Conservation (phyloP, 163 green algal genomes). For the Trebouxia gelatinosa region DNA sequence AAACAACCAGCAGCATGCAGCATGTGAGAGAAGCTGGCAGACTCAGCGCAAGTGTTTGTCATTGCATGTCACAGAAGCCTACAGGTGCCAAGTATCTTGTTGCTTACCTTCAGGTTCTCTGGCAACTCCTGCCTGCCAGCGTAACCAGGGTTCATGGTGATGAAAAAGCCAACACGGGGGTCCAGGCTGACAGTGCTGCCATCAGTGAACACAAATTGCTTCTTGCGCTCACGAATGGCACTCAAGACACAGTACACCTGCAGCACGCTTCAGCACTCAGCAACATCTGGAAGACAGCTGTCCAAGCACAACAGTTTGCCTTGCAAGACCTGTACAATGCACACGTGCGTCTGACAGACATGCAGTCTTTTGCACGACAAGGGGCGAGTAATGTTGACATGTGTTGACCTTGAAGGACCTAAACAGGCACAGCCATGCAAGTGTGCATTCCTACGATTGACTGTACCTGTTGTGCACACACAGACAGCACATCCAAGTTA, state of each 20-base stretch:
- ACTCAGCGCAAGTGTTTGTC: background rate
- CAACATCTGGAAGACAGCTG: background rate
- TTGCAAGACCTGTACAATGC: too few species aligned
- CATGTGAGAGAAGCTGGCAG: too few species aligned
- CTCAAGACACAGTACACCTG: constrained; percentile 89
- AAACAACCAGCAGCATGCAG: too few species aligned
- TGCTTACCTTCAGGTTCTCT: constrained; percentile 90
- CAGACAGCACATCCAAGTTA: constrained; percentile 93
- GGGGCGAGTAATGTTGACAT: too few species aligned
- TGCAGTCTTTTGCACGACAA: too few species aligned
- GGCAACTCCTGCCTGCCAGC: constrained; percentile 91
- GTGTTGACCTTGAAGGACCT: too few species aligned
- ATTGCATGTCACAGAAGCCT: too few species aligned
- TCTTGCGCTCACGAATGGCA: constrained; percentile 87
- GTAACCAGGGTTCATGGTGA: constrained; percentile 96
- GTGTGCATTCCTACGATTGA: too few species aligned
- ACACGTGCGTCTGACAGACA: too few species aligned
- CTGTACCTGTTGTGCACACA: constrained; percentile 90
- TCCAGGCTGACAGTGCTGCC: constrained; percentile 83
- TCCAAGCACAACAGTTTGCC: background rate
- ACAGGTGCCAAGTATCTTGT: too few species aligned
- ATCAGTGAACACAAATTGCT: constrained; percentile 91
- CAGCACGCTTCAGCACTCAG: background rate
- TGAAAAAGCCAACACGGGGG: constrained; percentile 93
- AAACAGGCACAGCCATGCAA: too few species aligned